phyloP scores from a whole-genome alignment of 371 early-diverging fungal species.

The Rhizopus microsporus region DNA sequence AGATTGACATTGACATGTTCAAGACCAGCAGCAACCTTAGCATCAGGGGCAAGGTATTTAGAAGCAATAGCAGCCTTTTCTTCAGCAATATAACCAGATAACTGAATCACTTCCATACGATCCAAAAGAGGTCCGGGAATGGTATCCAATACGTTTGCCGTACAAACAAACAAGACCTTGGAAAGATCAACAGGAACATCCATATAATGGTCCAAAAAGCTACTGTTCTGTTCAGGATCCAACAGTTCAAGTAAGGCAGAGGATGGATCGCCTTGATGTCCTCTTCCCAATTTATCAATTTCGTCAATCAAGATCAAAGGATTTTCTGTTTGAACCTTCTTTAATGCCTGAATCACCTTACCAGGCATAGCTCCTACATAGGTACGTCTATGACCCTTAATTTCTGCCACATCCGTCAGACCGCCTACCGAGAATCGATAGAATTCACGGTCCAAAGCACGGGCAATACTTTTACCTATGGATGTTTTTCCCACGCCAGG shows the following conservation, averaged over 20 bases:
- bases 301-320: constrained; percentile 97
- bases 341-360: constrained; percentile 96
- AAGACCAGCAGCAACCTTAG: constrained; percentile 80
- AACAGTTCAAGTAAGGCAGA: constrained; percentile 94
- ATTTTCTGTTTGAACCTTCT: constrained; percentile 96
- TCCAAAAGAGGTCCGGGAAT: constrained; percentile 96
- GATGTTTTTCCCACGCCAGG: constrained; percentile 98
- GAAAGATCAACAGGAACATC: constrained; percentile 97
- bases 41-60: constrained; percentile 84
- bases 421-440: constrained; percentile 97
- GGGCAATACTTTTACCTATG: constrained; percentile 95
- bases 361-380: constrained; percentile 99
- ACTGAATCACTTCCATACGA: constrained; percentile 96
- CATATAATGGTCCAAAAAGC: constrained; percentile 98
- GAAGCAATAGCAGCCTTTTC: constrained; percentile 96
- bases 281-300: constrained; percentile 96
- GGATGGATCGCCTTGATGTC: constrained; percentile 96
- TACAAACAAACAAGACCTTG: constrained; percentile 96
- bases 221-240: constrained; percentile 95
- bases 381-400: constrained; percentile 97
- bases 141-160: constrained; percentile 94
- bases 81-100: constrained; percentile 95
- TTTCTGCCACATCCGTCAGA: constrained; percentile 95
- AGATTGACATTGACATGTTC: constrained; percentile 72
- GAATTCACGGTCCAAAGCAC: constrained; percentile 92